Percentiles rank a stretch among this genome's conserved stretches.
phyloP scores from a whole-genome alignment of 371 early-diverging fungal species.

The Mortierella sp. region DNA sequence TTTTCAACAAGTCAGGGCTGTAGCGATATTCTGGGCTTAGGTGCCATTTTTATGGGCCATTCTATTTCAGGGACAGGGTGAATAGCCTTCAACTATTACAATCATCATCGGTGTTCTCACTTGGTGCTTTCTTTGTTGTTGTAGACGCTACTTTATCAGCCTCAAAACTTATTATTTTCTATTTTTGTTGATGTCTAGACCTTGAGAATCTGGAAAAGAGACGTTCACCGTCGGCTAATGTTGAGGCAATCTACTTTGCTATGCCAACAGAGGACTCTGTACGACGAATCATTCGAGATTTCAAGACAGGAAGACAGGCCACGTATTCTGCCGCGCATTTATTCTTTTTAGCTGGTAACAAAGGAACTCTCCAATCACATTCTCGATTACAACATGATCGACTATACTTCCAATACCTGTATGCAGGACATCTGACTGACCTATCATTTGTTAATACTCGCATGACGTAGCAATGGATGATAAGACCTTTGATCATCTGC shows the following conservation, averaged over 20 bases:
- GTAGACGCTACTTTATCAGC: background rate
- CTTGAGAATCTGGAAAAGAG: slow-evolving; percentile 84
- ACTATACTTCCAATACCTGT: background rate
- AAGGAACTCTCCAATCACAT: background rate
- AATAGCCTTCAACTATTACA: background rate
- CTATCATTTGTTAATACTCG: background rate
- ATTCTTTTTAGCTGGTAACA: slow-evolving; percentile 50
- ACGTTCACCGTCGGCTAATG: slow-evolving; percentile 85
- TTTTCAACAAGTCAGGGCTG: slow-evolving; percentile 4
- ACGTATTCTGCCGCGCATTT: slow-evolving; percentile 54
- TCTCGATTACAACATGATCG: background rate
- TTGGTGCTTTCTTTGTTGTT: too few relatives aligned
- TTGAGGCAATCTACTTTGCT: slow-evolving; percentile 94
- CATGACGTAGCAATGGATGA: slow-evolving; percentile 60
- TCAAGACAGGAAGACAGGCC: slow-evolving; percentile 37
- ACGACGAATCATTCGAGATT: slow-evolving; percentile 57
- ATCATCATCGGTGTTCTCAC: too few relatives aligned
- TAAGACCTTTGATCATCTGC: slow-evolving; percentile 70
- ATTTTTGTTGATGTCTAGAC: slow-evolving; percentile 27
- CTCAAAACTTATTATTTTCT: background rate
- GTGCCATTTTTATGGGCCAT: background rate
- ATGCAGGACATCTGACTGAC: background rate
- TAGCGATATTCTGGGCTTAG: background rate
- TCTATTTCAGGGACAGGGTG: background rate
- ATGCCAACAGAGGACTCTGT: slow-evolving; percentile 87